These are phyloP conservation scores for Starmera stellimalicola DNA, from an alignment of 1,139 yeast species.

Conservation along the genomic window DNA sequence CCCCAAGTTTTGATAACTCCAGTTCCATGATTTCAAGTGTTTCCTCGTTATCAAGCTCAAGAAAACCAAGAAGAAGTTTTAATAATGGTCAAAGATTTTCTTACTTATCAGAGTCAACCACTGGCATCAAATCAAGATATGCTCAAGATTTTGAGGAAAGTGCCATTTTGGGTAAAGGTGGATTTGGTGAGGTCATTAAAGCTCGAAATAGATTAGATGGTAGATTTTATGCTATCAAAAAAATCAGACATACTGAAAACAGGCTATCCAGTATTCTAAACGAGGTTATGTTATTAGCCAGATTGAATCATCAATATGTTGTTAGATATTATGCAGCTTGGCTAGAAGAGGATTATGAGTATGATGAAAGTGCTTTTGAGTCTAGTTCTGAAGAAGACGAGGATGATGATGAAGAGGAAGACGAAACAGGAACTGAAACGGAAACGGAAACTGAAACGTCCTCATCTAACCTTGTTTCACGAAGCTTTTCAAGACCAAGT, in stretches of 20 bases:
- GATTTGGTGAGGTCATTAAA: constrained; percentile 94
- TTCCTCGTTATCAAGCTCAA: constrained; percentile 15
- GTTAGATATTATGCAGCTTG: constrained; percentile 96
- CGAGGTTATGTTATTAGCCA: constrained; percentile 85
- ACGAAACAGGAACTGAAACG: constrained; percentile 1
- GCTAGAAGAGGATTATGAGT: constrained; percentile 62
- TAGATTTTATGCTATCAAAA: constrained; percentile 87
- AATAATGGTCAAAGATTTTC: constrained; percentile 28
- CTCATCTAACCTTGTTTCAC: not conserved
- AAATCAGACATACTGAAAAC: constrained; percentile 74
- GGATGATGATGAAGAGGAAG: constrained; percentile 15
- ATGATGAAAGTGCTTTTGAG: constrained; percentile 24
- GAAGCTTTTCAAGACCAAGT: constrained; percentile 13
- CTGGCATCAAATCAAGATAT: constrained; percentile 40
- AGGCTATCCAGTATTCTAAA: constrained; percentile 73
- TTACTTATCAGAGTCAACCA: constrained; percentile 19
- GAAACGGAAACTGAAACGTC: no score
- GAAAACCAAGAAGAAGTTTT: constrained; percentile 28
- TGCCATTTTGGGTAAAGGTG: constrained; percentile 89
- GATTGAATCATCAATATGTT: constrained; percentile 90
- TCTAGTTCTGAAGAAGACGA: constrained; percentile 21
- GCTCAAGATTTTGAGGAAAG: constrained; percentile 88
- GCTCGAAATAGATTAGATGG: constrained; percentile 92
- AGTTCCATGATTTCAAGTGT: constrained; percentile 9
- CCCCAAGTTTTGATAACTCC: constrained; percentile 9